Conservation (phyloP, 2,329 filamentous ascomycete species). For the Ophiognomonia clavigignenti-juglandacearum region DNA sequence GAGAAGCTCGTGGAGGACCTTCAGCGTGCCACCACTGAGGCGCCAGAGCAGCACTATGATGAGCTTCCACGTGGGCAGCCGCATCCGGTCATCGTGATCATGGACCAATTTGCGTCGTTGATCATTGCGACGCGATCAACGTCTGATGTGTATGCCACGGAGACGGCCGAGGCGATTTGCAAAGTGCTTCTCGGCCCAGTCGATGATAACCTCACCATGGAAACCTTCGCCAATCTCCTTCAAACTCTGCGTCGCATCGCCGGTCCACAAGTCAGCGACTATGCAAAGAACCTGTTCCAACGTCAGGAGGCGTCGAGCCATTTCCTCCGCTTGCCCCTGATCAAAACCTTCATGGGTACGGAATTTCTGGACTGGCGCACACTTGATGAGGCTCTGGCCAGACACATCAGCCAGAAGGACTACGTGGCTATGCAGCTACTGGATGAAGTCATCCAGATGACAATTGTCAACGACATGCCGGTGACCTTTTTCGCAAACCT, state of each 20-base stretch:
- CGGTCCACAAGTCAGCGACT: conserved; percentile 47
- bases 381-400: conserved; percentile 68
- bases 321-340: conserved; percentile 53
- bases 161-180: conserved; percentile 56
- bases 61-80: conserved; percentile 55
- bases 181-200: conserved; percentile 49
- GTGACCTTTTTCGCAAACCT: conserved; percentile 82
- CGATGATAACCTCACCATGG: conserved; percentile 52
- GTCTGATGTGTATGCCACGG: conserved; percentile 55
- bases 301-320: conserved; percentile 47
- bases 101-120: conserved; percentile 56
- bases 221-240: conserved; percentile 58
- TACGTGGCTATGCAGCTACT: conserved; percentile 72
- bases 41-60: conserved; percentile 54
- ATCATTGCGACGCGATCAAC: conserved; percentile 60
- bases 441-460: conserved; percentile 71
- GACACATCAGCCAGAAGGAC: conserved; percentile 67
- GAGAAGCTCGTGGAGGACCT: conserved; percentile 55
- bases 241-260: conserved; percentile 57
- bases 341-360: conserved; percentile 52
- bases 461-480: conserved; percentile 73
- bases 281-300: conserved; percentile 51
- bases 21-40: conserved; percentile 46
- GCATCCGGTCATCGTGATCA: conserved; percentile 55
- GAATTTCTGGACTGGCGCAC: conserved; percentile 59